A percentile compares a stretch with the other conserved stretches of the same genome.
Evolutionary conservation across 495 filamentous ascomycete species (phyloP).

Genomic region (Penicillium roqueforti): DNA sequence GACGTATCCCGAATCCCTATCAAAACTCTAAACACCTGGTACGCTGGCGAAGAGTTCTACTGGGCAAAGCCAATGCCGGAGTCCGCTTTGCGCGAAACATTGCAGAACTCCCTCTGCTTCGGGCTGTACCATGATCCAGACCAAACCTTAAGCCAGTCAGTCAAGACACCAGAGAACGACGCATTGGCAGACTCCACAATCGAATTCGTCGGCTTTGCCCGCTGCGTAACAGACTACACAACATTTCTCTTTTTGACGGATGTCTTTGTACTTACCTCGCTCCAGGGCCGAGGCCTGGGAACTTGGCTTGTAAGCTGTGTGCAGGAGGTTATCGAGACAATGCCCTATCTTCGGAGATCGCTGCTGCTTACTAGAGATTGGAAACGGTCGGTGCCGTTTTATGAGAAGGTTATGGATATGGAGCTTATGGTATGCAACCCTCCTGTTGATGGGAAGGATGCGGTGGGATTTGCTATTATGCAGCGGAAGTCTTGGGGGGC

Average conservation of each 20-base stretch:
- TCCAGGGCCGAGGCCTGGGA: conserved; percentile 58
- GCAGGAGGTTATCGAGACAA: conserved; percentile 47
- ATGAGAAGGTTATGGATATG: conserved; percentile 46
- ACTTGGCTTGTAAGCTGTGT: conserved; percentile 58
- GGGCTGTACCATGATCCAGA: conserved; percentile 42
- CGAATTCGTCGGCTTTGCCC: conserved; percentile 54
- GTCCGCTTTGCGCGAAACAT: conserved; percentile 37
- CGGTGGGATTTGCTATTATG: conserved; percentile 17
- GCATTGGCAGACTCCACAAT: neutral
- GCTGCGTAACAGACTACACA: conserved; percentile 60
- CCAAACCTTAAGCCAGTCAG: neutral
- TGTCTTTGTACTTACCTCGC: conserved; percentile 54
- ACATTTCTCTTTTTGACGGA: conserved; percentile 69
- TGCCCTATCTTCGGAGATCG: conserved; percentile 53
- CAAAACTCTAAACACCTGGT: conserved; percentile 45
- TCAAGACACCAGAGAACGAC: neutral
- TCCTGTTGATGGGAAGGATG: conserved; percentile 21
- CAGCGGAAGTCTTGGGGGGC: conserved; percentile 20
- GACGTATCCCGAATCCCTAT: conserved; percentile 46
- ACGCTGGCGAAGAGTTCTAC: conserved; percentile 51
- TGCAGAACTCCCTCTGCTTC: conserved; percentile 52
- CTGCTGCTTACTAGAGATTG: conserved; percentile 46
- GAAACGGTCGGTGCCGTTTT: conserved; percentile 34
- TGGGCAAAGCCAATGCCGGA: conserved; percentile 46
- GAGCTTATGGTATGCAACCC: conserved; percentile 24